Evolutionary conservation across 306 rosid genomes (phyloP).

Genomic region (Crataegus laevigata): DNA sequence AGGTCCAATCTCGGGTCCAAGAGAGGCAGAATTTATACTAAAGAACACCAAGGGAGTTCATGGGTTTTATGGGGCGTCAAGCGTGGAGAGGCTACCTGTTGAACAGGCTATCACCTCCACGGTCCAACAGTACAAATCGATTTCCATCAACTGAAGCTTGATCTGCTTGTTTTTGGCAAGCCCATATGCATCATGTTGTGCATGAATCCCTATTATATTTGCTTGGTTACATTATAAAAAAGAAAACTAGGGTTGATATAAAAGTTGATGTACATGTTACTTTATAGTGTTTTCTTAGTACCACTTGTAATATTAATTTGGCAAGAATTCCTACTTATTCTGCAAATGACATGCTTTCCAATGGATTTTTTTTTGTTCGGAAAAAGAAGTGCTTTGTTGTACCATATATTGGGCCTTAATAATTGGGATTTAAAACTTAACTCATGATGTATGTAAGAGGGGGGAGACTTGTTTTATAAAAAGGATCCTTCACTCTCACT

Average conservation of each 20-base stretch:
- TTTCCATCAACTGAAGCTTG: conserved; percentile 43
- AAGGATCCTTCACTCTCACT: too few relatives aligned
- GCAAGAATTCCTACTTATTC: neutral
- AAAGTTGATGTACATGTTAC: neutral
- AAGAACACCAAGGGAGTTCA: conserved; percentile 79
- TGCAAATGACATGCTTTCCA: neutral
- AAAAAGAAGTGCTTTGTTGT: too few relatives aligned
- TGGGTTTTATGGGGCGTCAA: conserved; percentile 95
- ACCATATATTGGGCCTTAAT: too few relatives aligned
- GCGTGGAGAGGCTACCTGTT: conserved; percentile 91
- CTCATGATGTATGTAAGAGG: too few relatives aligned
- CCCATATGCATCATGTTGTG: conserved; percentile 11
- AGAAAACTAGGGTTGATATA: neutral
- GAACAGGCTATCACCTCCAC: conserved; percentile 84
- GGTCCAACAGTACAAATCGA: conserved; percentile 67
- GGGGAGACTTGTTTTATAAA: too few relatives aligned
- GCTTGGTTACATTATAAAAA: neutral
- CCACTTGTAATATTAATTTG: neutral
- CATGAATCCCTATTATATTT: conserved; percentile 2
- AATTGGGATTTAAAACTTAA: too few relatives aligned
- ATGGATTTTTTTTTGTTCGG: too few relatives aligned
- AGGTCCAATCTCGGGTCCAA: conserved; percentile 94
- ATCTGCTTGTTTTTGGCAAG: conserved; percentile 1
- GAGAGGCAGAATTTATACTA: conserved; percentile 71
- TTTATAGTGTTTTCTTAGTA: neutral